These are phyloP conservation scores for Berkeleyomyces rouxiae DNA, from an alignment of 2,329 filamentous ascomycete genomes.

Conservation along the genomic window DNA sequence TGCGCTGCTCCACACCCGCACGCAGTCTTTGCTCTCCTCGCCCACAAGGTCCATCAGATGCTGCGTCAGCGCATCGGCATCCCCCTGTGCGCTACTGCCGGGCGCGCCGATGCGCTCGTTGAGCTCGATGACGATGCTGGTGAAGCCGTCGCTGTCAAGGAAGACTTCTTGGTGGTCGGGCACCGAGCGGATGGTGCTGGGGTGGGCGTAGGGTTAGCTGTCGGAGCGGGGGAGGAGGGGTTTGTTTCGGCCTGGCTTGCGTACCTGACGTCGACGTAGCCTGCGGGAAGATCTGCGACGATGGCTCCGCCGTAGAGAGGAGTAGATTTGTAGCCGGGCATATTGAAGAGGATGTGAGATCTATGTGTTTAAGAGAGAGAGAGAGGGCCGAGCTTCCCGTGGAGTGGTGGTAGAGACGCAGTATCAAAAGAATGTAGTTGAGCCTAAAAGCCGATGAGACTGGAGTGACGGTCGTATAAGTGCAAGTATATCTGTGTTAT, in stretches of 20 bases:
- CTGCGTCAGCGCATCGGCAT: constrained; percentile 52
- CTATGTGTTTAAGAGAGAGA: neutral
- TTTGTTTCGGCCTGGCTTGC: constrained; percentile 12
- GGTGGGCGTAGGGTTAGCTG: constrained; percentile 8
- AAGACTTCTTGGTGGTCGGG: constrained; percentile 87
- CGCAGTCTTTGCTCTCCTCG: constrained; percentile 38
- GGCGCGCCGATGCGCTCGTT: constrained; percentile 56
- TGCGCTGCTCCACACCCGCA: constrained; percentile 51
- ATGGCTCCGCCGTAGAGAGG: constrained; percentile 60
- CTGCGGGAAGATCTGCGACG: constrained; percentile 46
- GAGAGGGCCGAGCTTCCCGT: too few species aligned
- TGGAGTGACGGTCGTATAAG: too few species aligned
- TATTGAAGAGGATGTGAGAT: constrained; percentile 18
- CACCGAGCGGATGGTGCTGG: constrained; percentile 54
- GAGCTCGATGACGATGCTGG: constrained; percentile 80
- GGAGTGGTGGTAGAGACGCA: too few species aligned
- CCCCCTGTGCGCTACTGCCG: constrained; percentile 38
- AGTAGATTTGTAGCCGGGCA: constrained; percentile 39
- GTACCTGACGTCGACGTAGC: constrained; percentile 60
- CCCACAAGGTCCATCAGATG: constrained; percentile 55
- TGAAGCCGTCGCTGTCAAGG: constrained; percentile 68
- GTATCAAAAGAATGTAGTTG: too few species aligned
- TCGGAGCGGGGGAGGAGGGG: neutral
- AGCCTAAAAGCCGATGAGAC: too few species aligned
- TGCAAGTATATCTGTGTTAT: too few species aligned